Conservation (phyloP, 768 basidiomycete genomes). For the Omphalotus guepiniiformis region DNA sequence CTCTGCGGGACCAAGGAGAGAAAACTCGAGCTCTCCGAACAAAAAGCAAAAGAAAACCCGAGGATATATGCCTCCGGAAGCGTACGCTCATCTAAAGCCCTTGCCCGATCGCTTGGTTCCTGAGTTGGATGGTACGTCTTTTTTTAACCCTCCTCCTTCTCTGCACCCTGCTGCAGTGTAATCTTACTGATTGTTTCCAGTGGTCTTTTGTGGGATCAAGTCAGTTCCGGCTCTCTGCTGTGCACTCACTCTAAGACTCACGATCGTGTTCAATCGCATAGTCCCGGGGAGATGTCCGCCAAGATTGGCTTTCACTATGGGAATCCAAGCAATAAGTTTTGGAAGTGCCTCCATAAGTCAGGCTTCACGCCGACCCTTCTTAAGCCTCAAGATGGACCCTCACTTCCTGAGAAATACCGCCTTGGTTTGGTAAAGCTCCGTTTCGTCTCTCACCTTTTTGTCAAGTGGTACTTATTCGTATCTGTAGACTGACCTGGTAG, state of each 20-base stretch:
- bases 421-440: conserved; percentile 3
- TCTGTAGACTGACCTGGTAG: not conserved
- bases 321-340: not conserved
- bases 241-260: not conserved
- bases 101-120: not conserved
- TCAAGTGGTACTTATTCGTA: not conserved
- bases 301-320: not conserved
- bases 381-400: not conserved
- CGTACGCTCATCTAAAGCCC: not conserved
- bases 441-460: not conserved
- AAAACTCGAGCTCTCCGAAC: not conserved
- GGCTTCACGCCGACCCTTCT: not conserved
- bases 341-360: not conserved
- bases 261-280: not conserved
- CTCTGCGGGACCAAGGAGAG: not conserved
- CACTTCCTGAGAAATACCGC: not conserved
- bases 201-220: conserved; percentile 5
- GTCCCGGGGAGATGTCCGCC: not conserved
- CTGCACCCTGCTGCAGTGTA: too few relatives aligned
- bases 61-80: not conserved
- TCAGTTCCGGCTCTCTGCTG: not conserved
- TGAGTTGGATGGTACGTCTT: not conserved
- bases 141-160: too few relatives aligned
- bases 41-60: not conserved
- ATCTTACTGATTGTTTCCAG: not conserved